phyloP scores from a whole-genome alignment of 106 monocot genomes.

The Dendrobium huoshanense region DNA sequence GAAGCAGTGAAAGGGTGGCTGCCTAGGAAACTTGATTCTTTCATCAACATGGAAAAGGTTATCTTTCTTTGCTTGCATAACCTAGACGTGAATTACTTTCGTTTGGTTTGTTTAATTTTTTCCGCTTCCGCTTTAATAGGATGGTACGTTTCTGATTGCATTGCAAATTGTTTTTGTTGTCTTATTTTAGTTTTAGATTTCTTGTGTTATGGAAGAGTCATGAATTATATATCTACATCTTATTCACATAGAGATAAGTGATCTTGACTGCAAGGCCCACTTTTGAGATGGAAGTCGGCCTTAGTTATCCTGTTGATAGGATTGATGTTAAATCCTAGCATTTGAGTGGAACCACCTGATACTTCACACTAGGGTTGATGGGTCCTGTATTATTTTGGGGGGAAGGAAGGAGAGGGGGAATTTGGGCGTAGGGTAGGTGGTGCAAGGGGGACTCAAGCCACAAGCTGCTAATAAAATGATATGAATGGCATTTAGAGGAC shows the following conservation, averaged over 20 bases:
- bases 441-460: too few species aligned
- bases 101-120: not conserved
- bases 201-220: not conserved
- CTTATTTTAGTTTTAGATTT: not conserved
- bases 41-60: conserved; percentile 57
- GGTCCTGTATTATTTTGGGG: too few species aligned
- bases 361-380: too few species aligned
- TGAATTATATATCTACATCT: not conserved
- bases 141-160: too few species aligned
- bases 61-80: not conserved
- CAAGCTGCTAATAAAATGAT: too few species aligned
- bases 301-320: too few species aligned
- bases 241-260: not conserved
- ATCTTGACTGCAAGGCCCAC: not conserved
- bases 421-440: too few species aligned
- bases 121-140: not conserved
- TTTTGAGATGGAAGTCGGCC: too few species aligned
- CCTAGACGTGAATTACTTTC: not conserved
- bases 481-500: too few species aligned
- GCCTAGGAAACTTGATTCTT: conserved; percentile 10
- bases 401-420: too few species aligned
- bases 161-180: not conserved
- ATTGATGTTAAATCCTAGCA: too few species aligned
- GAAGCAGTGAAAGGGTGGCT: conserved; percentile 12
- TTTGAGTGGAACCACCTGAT: too few species aligned